Evolutionary conservation across 2,329 filamentous ascomycete species (phyloP), one percentile per base, ranked within the genome.

Genomic region (Epichloe elymi): DNA sequence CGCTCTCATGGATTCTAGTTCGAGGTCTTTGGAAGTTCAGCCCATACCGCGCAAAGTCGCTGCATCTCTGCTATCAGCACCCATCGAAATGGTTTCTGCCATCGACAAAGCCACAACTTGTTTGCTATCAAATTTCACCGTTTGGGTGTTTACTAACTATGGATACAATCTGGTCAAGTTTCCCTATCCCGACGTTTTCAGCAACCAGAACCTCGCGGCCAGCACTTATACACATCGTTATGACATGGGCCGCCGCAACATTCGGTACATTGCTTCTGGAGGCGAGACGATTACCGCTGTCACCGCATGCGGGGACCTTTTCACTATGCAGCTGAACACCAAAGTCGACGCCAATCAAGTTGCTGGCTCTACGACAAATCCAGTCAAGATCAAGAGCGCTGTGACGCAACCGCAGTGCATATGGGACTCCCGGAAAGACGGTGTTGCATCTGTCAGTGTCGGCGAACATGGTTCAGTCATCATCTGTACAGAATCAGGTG

Each of bases 401-500:
- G 72, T 96, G 3, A 89, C 87, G 0, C 69, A 74, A 38, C 88
- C 91, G 0, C 80, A 87, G 55, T 83, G 87, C 52, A 83, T 96
- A 26, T 98, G 93, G 93, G 87, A 85, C 33, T 83, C 90, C 2
- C 84, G 85, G 58, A 96, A 94, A 63, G 85, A 87, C 53, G 89
- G 89, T 3, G 90, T 88, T 33, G 79, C 80, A 49, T 95, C 95
- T 53, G 88, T 95, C 2, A 86, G 82, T 54, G 84, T 97, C 3
- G 88, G 90, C 38, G 89, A 95, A 63, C 86, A 97, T 65, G 93
- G 90, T 2, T 95, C 90, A 0, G 88, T 98, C 57, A 94, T 98
- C 51, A 82, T 98, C 55, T 91, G 88, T 57, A 98, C 93, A 0
- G 79, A 89, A 53, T 91, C 89, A 41, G 93, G 93, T 2, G 91